Base-by-base conservation (phyloP, 73 alveolate species). In the Halteria grandinella region DNA sequence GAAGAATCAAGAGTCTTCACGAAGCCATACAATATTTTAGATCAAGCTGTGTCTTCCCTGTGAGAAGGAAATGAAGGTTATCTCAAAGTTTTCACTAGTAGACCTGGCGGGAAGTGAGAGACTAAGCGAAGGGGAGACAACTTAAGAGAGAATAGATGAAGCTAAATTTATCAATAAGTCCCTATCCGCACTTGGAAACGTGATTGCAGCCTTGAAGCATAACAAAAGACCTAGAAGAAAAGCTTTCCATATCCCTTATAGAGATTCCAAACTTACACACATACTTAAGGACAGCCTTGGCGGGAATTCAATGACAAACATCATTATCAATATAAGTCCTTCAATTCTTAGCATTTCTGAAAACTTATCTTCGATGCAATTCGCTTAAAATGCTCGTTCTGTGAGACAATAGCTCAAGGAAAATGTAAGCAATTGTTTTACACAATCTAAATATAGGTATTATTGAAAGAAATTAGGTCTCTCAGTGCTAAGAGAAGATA, bases 31-130 rank as follows among this genome's bases (percentile, higher is more conserved):
- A 1, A 66, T 66, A 45, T 66, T 66, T 36, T 31, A 44, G 32
- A 47, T 66, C 25, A 66, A 66, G 28, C 31, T 44, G n/a, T 36
- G 77, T 39, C 50, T 39, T 39, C 5, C 1, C 23, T 8, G 12
- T 11, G 43, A 55, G 45, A 33, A 29, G n/a, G n/a, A n/a, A n/a
- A n/a, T n/a, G n/a, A 86, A 86, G 18, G 83, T 74, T 45, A 69
- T 59, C 58, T 86, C 89, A 0, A 83, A 82, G 41, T 88, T 88
- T 27, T 72, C 88, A 11, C 45, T 92, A n/a, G 88, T 89, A 11
- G 98, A 92, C 73, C 78, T 92, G 43, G 98, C 98, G 10, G 98
- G 98, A 23, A 47, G 74, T 24, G 98, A 92, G 80, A 85, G 92
- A 76, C 54, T 85, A 25, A 51, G 55, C 49, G 78, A 85, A 5